Evolutionary conservation across 208 protist genomes (phyloP).

Genomic region (Crithidia fasciculata): DNA sequence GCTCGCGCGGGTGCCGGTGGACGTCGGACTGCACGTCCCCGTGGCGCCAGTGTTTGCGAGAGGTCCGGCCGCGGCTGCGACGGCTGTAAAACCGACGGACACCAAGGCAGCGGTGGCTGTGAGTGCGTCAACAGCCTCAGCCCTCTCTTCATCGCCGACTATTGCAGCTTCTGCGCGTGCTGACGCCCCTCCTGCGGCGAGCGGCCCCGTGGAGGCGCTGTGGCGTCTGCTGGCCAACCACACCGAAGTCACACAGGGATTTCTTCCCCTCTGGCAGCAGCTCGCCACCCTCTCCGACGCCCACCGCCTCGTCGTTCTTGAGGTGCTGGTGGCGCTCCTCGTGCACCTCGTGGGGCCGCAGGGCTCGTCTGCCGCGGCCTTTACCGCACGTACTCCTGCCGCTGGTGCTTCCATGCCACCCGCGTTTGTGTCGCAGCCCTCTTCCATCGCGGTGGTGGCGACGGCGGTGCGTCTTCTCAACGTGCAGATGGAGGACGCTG

Average conservation of each 20-base stretch:
- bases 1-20: neutral
- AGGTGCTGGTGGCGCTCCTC: slow-evolving; percentile 14
- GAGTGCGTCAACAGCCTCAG: neutral
- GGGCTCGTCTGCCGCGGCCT: neutral
- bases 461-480: slow-evolving; percentile 25
- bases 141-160: neutral
- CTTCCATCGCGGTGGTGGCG: slow-evolving; percentile 25
- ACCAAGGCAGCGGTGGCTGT: too few relatives aligned
- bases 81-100: too few relatives aligned
- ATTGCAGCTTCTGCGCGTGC: neutral
- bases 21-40: slow-evolving; percentile 18
- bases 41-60: slow-evolving; percentile 18
- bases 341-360: slow-evolving; percentile 24
- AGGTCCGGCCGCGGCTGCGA: neutral
- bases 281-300: slow-evolving; percentile 16
- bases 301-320: slow-evolving; percentile 16
- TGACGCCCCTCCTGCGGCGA: neutral
- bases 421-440: slow-evolving; percentile 1
- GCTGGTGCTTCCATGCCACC: neutral
- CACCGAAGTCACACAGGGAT: slow-evolving; percentile 21
- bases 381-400: neutral
- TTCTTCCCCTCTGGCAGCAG: slow-evolving; percentile 32
- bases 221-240: slow-evolving; percentile 23
- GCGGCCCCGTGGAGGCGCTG: slow-evolving; percentile 4
- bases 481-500: slow-evolving; percentile 24